A percentile compares a stretch with the other conserved stretches of the same genome.
These are phyloP conservation scores for Coffea eugenioides DNA, from an alignment of 257 asterid genomes.

Conservation along the genomic window DNA sequence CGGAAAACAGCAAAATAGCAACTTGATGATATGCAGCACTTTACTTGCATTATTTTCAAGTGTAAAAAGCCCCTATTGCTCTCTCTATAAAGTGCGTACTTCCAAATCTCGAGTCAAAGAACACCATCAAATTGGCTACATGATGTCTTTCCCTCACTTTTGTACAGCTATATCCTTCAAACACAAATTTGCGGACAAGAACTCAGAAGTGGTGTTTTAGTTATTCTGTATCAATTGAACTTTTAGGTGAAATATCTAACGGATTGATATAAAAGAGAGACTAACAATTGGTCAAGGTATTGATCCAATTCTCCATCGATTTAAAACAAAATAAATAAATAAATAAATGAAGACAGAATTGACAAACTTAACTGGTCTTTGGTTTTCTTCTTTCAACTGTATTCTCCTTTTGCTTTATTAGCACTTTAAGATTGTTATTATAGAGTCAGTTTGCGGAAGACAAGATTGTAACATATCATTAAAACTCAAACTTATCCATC, in stretches of 20 bases:
- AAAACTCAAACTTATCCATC: background rate
- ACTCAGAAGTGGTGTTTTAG: background rate
- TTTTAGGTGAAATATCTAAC: background rate
- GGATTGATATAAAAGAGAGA: background rate
- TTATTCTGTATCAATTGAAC: background rate
- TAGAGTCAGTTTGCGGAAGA: background rate
- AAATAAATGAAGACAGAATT: background rate
- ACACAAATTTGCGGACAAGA: background rate
- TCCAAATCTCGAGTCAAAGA: conserved; percentile 11
- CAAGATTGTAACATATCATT: background rate
- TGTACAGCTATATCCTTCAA: background rate
- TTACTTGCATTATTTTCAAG: background rate
- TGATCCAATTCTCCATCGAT: background rate
- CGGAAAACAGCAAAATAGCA: background rate
- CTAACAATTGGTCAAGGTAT: background rate
- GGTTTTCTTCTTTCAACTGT: background rate
- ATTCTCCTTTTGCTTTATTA: background rate
- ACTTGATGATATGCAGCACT: no score
- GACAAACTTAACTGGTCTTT: background rate
- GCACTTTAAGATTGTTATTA: background rate
- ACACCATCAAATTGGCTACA: background rate
- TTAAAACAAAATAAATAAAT: background rate
- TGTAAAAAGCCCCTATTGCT: background rate
- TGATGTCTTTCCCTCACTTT: background rate
- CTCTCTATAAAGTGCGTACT: background rate